Evolutionary conservation across 331 rosid species (phyloP).

Genomic region (Dryas integrifolia): DNA sequence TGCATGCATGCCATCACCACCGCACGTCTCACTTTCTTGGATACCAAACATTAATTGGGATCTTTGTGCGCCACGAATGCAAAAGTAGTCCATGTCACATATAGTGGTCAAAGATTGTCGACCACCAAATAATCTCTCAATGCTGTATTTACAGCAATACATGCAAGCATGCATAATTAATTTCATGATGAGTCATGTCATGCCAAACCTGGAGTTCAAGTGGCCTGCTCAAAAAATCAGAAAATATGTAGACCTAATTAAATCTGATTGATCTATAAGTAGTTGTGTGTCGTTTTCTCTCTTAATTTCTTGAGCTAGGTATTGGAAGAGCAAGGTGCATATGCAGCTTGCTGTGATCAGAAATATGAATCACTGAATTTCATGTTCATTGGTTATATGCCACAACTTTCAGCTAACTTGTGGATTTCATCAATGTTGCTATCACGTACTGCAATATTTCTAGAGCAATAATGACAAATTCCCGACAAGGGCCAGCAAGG

Average conservation of each 20-base stretch:
- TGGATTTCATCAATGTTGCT: slow-evolving; percentile 29
- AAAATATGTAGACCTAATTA: background rate
- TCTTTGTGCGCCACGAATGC: background rate
- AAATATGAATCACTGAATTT: background rate
- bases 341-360: background rate
- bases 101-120: slow-evolving; percentile 11
- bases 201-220: background rate
- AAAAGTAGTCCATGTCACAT: background rate
- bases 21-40: slow-evolving; percentile 12
- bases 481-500: slow-evolving; percentile 11
- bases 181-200: slow-evolving; percentile 6
- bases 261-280: background rate
- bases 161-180: background rate
- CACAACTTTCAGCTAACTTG: slow-evolving; percentile 31
- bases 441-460: background rate
- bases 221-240: background rate
- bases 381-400: slow-evolving; percentile 12
- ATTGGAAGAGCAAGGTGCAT: background rate
- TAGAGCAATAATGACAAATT: slow-evolving; percentile 16
- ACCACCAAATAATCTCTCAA: background rate
- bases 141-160: background rate
- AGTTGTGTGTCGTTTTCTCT: slow-evolving; percentile 25
- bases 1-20: slow-evolving; percentile 6
- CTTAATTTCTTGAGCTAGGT: background rate
- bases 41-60: slow-evolving; percentile 22